Conservation (phyloP, 805 yeast species). For the Priceomyces haplophilus region DNA sequence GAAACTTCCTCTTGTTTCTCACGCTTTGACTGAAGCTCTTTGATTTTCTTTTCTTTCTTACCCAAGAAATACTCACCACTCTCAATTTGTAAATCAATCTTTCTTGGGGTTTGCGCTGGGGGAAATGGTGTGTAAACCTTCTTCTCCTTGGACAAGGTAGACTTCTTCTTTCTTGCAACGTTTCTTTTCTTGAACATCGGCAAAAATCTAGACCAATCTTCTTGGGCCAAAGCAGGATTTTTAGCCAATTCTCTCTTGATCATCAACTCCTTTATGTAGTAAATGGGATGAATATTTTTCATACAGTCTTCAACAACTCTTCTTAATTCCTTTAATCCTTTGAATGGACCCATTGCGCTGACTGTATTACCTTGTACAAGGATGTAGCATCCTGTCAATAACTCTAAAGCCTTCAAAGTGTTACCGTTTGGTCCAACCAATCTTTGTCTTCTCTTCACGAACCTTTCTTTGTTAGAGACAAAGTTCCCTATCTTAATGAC, state of each 20-base stretch:
- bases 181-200: slow-evolving; percentile 96
- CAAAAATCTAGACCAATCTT: slow-evolving; percentile 94
- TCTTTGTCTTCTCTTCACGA: slow-evolving; percentile 93
- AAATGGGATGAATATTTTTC: slow-evolving; percentile 96
- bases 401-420: slow-evolving; percentile 91
- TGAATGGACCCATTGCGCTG: slow-evolving; percentile 93
- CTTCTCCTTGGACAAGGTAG: slow-evolving; percentile 66
- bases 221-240: slow-evolving; percentile 91
- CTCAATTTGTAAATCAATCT: slow-evolving; percentile 94
- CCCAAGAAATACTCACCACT: slow-evolving; percentile 97
- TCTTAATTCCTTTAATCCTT: slow-evolving; percentile 87
- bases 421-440: slow-evolving; percentile 96
- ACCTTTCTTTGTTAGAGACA: slow-evolving; percentile 88
- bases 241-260: slow-evolving; percentile 92
- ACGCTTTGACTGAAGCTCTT: slow-evolving; percentile 70
- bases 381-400: slow-evolving; percentile 91
- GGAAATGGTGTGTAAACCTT: slow-evolving; percentile 98
- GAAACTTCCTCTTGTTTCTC: slow-evolving; percentile 73
- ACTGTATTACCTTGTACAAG: slow-evolving; percentile 97
- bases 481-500: slow-evolving; percentile 91
- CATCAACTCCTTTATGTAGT: slow-evolving; percentile 96
- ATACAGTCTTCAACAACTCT: slow-evolving; percentile 97
- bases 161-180: slow-evolving; percentile 91
- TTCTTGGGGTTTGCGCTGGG: slow-evolving; percentile 94
- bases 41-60: slow-evolving; percentile 73